Percentiles rank a stretch among this genome's conserved stretches.
Conservation (phyloP, 495 filamentous ascomycete genomes). For the Annulohypoxylon maeteangense region DNA sequence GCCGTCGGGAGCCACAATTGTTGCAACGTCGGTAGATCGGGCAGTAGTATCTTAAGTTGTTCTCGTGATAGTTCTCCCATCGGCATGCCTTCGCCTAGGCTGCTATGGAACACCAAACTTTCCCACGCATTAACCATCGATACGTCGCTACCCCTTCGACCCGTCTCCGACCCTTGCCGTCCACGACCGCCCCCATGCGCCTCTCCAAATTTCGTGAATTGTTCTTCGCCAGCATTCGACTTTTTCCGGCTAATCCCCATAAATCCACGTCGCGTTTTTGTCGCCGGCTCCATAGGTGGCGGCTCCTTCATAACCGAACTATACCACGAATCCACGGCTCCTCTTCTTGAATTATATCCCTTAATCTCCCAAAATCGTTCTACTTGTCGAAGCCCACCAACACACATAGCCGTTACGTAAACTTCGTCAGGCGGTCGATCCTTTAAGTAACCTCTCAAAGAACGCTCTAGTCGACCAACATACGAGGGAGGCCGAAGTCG, state of each 20-base stretch:
- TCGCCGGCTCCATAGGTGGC: conserved; percentile 44
- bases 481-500: conserved; percentile 66
- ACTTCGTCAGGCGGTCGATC: conserved; percentile 66
- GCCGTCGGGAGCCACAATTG: conserved; percentile 65
- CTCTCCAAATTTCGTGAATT: conserved; percentile 36
- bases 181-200: conserved; percentile 27
- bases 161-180: conserved; percentile 44
- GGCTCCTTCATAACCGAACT: conserved; percentile 55
- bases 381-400: conserved; percentile 65
- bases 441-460: conserved; percentile 65
- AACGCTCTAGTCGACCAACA: conserved; percentile 64
- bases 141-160: conserved; percentile 46
- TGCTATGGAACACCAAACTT: conserved; percentile 62
- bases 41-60: conserved; percentile 57
- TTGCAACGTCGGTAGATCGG: conserved; percentile 60
- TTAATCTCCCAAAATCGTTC: conserved; percentile 68
- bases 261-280: conserved; percentile 60
- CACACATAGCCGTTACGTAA: conserved; percentile 63
- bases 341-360: conserved; percentile 64
- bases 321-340: conserved; percentile 65
- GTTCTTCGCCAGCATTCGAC: conserved; percentile 41
- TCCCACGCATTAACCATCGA: conserved; percentile 51
- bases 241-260: conserved; percentile 63
- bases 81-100: conserved; percentile 63
- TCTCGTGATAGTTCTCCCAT: conserved; percentile 61